phyloP scores from a whole-genome alignment of 2,329 filamentous ascomycete species.

The Aspergillus carbonarius region DNA sequence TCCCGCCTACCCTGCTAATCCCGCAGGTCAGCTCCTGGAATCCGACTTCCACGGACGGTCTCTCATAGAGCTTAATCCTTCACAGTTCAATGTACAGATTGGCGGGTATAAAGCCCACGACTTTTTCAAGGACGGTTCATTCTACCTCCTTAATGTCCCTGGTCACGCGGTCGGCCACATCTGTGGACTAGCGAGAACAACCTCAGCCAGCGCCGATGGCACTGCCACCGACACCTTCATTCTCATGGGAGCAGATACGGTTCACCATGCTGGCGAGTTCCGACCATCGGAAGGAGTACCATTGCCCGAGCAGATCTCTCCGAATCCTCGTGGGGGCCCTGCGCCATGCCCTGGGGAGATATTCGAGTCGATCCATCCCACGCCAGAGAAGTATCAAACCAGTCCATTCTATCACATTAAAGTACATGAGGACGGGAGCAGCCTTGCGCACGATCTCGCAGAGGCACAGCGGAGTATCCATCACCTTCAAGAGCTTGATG shows the following conservation, averaged over 20 bases:
- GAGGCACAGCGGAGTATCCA: background rate
- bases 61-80: conserved; percentile 21
- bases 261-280: conserved; percentile 28
- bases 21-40: conserved; percentile 12
- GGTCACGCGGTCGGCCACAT: conserved; percentile 37
- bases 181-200: conserved; percentile 27
- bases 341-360: background rate
- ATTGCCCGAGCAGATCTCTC: background rate
- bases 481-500: background rate
- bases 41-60: conserved; percentile 18
- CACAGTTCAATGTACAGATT: conserved; percentile 14
- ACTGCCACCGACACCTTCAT: conserved; percentile 24
- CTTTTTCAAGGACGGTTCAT: conserved; percentile 57
- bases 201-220: background rate
- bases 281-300: conserved; percentile 27
- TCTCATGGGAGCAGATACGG: conserved; percentile 29
- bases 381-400: background rate
- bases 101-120: conserved; percentile 44
- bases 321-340: background rate
- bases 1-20: conserved; percentile 23
- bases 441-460: background rate
- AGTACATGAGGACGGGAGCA: background rate
- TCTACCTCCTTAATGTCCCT: conserved; percentile 53
- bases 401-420: background rate
- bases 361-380: background rate